Base-by-base conservation (phyloP, 1,139 yeast species). In the Torulaspora pretoriensis region DNA sequence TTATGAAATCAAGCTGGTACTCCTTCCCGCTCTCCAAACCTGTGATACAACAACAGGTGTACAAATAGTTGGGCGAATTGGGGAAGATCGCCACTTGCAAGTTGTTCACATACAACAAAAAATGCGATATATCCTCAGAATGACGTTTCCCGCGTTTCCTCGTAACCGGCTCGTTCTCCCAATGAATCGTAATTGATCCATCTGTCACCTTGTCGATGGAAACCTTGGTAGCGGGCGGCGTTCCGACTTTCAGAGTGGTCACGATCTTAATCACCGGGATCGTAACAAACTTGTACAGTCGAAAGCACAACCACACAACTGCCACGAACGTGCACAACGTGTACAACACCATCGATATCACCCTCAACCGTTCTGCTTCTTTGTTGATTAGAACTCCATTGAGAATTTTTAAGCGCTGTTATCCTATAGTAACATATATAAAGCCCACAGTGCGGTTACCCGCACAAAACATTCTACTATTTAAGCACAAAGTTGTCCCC, bases 401-500 rank as follows among this genome's bases (percentile, higher is more conserved):
- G 29, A 27, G 13, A 10, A 8, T 19, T 23, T 27, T 27, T 27
- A 19, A 22, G 26, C 39, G 33, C 27, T 19, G 25, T 36, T 13
- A 36, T 27, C 29, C 17, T 29, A 14, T 29, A 14, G 16, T 13
- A 16, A 4, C 19, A 9, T 29, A 29, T 14, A 14, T 29, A 22
- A 28, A 10, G 23, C 32, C 29, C 39, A 16, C 10, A 8, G 12
- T 24, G n/a, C 27, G 22, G 42, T 35, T 38, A 35, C 48, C 44
- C 40, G 42, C 33, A 8, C 32, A n/a, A 6, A n/a, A 29, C n/a
- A 17, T 3, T 3, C 22, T 38, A 3, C 59, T 59, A 81, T 52
- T 78, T 82, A 62, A 90, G 72, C 7, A 90, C 79, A 17, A 90
- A 90, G 61, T 89, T 85, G 32, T 96, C 97, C 38, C 88, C 89